phyloP scores from a whole-genome alignment of 306 rosid genomes.

The Begonia masoniana region DNA sequence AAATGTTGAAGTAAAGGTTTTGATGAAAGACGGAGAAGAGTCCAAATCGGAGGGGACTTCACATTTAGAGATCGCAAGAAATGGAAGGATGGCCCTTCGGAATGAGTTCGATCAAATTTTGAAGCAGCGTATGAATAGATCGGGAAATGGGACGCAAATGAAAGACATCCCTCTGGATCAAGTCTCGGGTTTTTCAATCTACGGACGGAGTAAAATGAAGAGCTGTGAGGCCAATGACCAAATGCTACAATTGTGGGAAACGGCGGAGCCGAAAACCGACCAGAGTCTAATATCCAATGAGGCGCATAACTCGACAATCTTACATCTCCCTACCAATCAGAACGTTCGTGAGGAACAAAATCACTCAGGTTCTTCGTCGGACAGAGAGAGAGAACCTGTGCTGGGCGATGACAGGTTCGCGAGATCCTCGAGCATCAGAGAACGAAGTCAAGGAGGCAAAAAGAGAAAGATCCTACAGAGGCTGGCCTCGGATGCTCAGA shows the following conservation, averaged over 20 bases:
- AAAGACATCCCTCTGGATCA: conserved; percentile 92
- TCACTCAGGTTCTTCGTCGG: conserved; percentile 33
- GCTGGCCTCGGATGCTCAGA: conserved; percentile 61
- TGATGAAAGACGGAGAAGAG: conserved; percentile 12
- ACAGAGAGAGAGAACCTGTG: conserved; percentile 55
- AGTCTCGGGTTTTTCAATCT: conserved; percentile 39
- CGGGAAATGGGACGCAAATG: conserved; percentile 46
- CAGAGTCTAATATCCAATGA: conserved; percentile 17
- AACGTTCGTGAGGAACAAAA: conserved; percentile 21
- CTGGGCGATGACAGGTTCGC: conserved; percentile 62
- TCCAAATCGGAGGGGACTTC: conserved; percentile 11
- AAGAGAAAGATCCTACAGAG: conserved; percentile 62
- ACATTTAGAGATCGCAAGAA: conserved; percentile 12
- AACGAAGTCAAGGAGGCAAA: conserved; percentile 35
- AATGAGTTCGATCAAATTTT: conserved; percentile 10
- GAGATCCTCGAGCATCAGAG: conserved; percentile 29
- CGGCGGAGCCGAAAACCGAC: conserved; percentile 40
- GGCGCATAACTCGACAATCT: conserved; percentile 22
- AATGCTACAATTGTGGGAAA: conserved; percentile 91
- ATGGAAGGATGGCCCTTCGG: conserved; percentile 20
- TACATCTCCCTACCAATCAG: conserved; percentile 26
- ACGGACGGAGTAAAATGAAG: conserved; percentile 40
- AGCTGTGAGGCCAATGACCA: conserved; percentile 53
- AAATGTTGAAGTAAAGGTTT: conserved; percentile 13
- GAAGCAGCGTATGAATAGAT: conserved; percentile 27